Evolutionary conservation across 306 rosid genomes (phyloP).

Genomic region (Cucurbita maxima): DNA sequence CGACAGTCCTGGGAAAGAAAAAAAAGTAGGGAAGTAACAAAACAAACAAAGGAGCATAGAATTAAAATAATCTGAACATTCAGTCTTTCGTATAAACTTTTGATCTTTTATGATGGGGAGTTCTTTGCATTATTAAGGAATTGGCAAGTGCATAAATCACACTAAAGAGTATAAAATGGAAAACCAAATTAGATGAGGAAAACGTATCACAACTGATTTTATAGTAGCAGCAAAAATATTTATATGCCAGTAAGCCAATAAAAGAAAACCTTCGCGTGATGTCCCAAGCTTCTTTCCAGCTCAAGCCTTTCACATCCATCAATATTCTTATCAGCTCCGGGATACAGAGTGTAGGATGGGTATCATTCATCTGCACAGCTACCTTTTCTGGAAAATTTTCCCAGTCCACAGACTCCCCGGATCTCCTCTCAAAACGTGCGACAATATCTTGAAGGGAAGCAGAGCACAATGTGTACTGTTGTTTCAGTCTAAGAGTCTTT

Average conservation of each 20-base stretch:
- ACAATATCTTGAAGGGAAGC: conserved; percentile 95
- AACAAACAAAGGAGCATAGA: conserved; percentile 2
- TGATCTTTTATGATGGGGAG: background rate
- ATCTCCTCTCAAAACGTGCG: conserved; percentile 80
- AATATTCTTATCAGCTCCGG: conserved; percentile 82
- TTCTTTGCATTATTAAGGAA: background rate
- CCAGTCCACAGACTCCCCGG: conserved; percentile 56
- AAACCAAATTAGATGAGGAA: background rate
- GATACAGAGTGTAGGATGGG: conserved; percentile 96
- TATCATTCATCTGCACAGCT: conserved; percentile 98
- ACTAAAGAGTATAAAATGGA: background rate
- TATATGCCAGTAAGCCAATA: background rate
- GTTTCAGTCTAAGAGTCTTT: conserved; percentile 79
- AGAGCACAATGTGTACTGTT: conserved; percentile 87
- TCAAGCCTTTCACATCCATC: conserved; percentile 65
- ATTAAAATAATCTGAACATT: conserved; percentile 1
- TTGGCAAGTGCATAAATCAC: background rate
- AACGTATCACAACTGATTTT: background rate
- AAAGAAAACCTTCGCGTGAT: conserved; percentile 57
- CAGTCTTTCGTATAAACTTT: background rate
- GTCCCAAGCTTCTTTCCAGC: conserved; percentile 90
- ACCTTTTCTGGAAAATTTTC: conserved; percentile 76
- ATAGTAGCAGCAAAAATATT: background rate
- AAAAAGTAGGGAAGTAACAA: background rate
- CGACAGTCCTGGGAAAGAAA: conserved; percentile 55